phyloP scores from a whole-genome alignment of 2,329 filamentous ascomycete genomes.

The Nemania abortiva region DNA sequence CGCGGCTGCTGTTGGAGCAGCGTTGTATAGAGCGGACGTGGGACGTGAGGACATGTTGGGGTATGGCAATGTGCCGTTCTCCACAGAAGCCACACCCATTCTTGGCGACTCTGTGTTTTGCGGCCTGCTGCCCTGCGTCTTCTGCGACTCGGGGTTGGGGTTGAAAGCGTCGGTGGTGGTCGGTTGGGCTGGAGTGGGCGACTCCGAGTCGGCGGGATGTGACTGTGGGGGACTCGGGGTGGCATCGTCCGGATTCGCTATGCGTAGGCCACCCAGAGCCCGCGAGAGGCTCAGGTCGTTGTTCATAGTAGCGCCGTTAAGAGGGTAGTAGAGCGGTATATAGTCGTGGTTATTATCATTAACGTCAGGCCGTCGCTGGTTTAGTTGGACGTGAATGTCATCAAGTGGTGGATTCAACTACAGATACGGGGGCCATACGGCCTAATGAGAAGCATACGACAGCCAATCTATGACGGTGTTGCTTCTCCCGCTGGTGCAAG shows the following conservation, averaged over 20 bases:
- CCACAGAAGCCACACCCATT: conserved; percentile 42
- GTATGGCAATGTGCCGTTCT: conserved; percentile 46
- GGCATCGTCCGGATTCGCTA: conserved; percentile 92
- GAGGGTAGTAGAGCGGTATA: conserved; percentile 1
- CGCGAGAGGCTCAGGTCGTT: conserved; percentile 93
- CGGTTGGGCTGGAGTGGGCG: conserved; percentile 41
- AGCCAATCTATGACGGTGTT: conserved; percentile 23
- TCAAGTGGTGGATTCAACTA: conserved; percentile 27
- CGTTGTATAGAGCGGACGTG: conserved; percentile 50
- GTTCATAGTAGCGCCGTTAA: conserved; percentile 72
- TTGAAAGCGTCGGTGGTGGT: conserved; percentile 34
- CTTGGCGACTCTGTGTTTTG: conserved; percentile 41
- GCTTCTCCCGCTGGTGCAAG: conserved; percentile 24
- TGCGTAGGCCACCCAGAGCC: conserved; percentile 92
- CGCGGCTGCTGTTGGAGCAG: conserved; percentile 45
- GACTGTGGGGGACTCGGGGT: conserved; percentile 53
- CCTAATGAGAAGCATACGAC: conserved; percentile 24
- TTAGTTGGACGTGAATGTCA: conserved; percentile 20
- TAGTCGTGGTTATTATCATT: conserved; percentile 3
- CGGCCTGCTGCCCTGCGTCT: conserved; percentile 40
- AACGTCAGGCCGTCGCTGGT: conserved; percentile 17
- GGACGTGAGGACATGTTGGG: conserved; percentile 50
- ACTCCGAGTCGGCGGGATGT: conserved; percentile 50
- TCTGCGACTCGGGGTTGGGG: conserved; percentile 45
- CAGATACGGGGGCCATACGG: conserved; percentile 26